Evolutionary conservation across 257 asterid genomes (phyloP).

Genomic region (Salvia splendens): DNA sequence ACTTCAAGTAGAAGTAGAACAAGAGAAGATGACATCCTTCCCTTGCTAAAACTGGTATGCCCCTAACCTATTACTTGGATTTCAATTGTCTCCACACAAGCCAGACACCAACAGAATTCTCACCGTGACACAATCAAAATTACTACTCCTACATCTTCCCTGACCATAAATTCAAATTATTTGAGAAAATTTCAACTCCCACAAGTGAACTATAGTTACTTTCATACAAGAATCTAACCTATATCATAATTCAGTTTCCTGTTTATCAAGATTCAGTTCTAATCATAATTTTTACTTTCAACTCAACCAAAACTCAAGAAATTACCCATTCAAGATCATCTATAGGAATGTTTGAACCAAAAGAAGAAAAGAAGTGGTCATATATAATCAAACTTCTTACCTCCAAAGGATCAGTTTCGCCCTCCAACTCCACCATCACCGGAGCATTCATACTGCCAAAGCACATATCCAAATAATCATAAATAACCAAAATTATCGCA

Average conservation of each 20-base stretch:
- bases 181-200: neutral
- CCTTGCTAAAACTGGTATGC: neutral
- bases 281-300: neutral
- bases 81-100: neutral
- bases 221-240: neutral
- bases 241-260: neutral
- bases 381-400: conserved; percentile 34
- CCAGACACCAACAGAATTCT: neutral
- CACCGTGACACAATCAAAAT: neutral
- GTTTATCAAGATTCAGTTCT: neutral
- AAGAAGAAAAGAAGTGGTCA: neutral
- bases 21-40: neutral
- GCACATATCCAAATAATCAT: conserved; percentile 12
- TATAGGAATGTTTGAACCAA: neutral
- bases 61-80: neutral
- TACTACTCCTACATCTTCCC: neutral
- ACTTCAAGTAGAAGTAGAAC: too few relatives aligned
- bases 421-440: conserved; percentile 96
- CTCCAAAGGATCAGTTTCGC: conserved; percentile 94
- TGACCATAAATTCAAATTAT: neutral
- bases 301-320: neutral
- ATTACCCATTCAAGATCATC: neutral
- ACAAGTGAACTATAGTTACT: neutral
- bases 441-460: conserved; percentile 91
- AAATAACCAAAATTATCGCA: neutral